Conservation (phyloP, 2,329 filamentous ascomycete species). For the Penicillium sp. region DNA sequence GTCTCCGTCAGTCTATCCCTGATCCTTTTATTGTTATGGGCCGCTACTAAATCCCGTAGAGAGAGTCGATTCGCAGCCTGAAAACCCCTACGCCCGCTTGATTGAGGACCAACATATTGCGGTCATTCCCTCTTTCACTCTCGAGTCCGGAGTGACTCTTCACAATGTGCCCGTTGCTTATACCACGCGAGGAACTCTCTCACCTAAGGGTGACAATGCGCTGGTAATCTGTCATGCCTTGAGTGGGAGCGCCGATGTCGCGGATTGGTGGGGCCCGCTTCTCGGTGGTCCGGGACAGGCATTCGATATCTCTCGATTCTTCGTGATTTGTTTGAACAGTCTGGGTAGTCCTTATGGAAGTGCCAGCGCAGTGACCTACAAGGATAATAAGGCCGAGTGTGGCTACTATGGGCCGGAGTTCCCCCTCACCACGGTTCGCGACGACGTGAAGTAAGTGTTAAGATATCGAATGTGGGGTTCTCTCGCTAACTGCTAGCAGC, state of each 20-base stretch:
- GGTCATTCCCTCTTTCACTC: conserved; percentile 79
- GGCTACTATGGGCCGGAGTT: conserved; percentile 92
- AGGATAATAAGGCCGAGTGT: conserved; percentile 67
- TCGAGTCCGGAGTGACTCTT: conserved; percentile 84
- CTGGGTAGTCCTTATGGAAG: conserved; percentile 52
- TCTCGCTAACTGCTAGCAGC: conserved; percentile 25
- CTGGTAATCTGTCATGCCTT: conserved; percentile 56
- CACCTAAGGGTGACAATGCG: conserved; percentile 54
- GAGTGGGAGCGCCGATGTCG: conserved; percentile 51
- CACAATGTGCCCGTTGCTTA: conserved; percentile 65
- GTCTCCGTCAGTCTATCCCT: conserved; percentile 37
- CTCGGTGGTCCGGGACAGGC: conserved; percentile 49
- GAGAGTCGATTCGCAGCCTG: conserved; percentile 60
- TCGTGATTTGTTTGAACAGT: conserved; percentile 51
- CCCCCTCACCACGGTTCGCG: conserved; percentile 86
- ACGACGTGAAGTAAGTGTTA: conserved; percentile 76
- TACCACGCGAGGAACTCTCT: conserved; percentile 56
- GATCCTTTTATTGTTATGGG: conserved; percentile 21
- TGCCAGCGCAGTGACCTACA: conserved; percentile 62
- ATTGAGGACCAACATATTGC: conserved; percentile 86
- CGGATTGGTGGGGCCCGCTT: conserved; percentile 54
- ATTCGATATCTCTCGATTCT: conserved; percentile 50
- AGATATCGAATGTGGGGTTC: not conserved
- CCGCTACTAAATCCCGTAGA: conserved; percentile 52
- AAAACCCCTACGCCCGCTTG: conserved; percentile 82